phyloP scores from a whole-genome alignment of 2,329 filamentous ascomycete species.

The Fusarium devonianum region DNA sequence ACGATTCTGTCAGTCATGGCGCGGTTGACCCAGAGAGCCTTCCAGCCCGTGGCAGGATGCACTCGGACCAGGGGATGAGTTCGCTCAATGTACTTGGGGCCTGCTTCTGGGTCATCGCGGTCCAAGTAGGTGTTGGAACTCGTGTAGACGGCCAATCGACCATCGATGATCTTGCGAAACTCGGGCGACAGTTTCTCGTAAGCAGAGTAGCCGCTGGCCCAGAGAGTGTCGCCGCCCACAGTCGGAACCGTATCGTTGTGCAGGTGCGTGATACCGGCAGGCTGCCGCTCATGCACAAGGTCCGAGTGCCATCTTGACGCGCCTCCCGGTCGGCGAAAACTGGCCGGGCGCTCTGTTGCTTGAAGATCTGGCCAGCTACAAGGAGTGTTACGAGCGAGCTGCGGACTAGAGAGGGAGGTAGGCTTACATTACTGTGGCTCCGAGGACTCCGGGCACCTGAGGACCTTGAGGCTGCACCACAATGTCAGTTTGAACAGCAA shows the following conservation, averaged over 20 bases:
- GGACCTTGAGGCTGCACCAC: conserved; percentile 68
- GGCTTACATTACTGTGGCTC: conserved; percentile 71
- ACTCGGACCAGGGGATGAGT: conserved; percentile 73
- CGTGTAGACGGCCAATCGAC: conserved; percentile 68
- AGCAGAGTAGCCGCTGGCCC: conserved; percentile 74
- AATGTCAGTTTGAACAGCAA: background rate
- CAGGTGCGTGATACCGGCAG: conserved; percentile 73
- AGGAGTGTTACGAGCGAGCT: too few species aligned
- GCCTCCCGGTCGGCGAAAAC: conserved; percentile 72
- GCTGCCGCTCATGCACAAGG: conserved; percentile 74
- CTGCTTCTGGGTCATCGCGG: conserved; percentile 64
- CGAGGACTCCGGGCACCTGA: conserved; percentile 71
- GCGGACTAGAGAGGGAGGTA: too few species aligned
- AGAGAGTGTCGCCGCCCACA: conserved; percentile 74
- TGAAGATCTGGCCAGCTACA: conserved; percentile 75
- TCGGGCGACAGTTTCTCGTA: conserved; percentile 76
- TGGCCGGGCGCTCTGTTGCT: conserved; percentile 66
- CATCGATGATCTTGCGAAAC: conserved; percentile 75
- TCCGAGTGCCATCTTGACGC: conserved; percentile 75
- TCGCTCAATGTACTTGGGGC: conserved; percentile 72
- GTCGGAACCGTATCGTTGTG: conserved; percentile 73
- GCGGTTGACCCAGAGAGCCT: conserved; percentile 75
- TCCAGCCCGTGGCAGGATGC: conserved; percentile 78
- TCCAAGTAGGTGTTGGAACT: conserved; percentile 74
- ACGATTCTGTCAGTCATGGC: conserved; percentile 73